These are phyloP conservation scores for Amanita exitialis DNA, from an alignment of 768 basidiomycete species.

Conservation along the genomic window DNA sequence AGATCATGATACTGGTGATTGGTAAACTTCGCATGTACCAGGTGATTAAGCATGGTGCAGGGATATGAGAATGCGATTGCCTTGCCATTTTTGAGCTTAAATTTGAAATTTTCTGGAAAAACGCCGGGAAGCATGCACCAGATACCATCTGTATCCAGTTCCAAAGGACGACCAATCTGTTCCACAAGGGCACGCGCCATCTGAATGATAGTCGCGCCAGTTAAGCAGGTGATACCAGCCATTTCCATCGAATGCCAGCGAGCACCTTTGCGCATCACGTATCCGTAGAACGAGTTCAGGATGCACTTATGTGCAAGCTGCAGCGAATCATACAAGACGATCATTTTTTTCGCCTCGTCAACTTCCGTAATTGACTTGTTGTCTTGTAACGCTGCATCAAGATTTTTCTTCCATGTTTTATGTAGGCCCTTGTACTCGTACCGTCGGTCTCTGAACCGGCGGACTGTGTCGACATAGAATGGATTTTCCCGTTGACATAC, in stretches of 20 bases:
- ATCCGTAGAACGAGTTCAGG: conserved; percentile 99
- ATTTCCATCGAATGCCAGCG: conserved; percentile 99
- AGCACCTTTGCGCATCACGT: conserved; percentile 99
- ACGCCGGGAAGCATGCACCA: conserved; percentile 99
- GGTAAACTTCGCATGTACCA: conserved; percentile 91
- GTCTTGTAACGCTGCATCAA: conserved; percentile 64
- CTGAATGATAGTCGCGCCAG: conserved; percentile 96
- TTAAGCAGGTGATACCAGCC: conserved; percentile 98
- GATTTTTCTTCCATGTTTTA: conserved; percentile 99
- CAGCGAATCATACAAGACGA: conserved; percentile 95
- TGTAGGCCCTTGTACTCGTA: conserved; percentile 98
- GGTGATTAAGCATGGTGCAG: conserved; percentile 98
- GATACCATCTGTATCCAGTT: conserved; percentile 97
- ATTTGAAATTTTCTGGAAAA: conserved; percentile 97
- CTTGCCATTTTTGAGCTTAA: conserved; percentile 84
- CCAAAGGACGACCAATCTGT: conserved; percentile 93
- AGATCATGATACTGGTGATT: conserved; percentile 97
- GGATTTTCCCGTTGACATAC: conserved; percentile 98
- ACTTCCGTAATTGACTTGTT: conserved; percentile 74
- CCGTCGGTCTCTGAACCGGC: conserved; percentile 91
- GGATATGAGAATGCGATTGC: conserved; percentile 88
- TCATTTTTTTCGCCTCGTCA: conserved; percentile 98
- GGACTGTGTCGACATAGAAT: conserved; percentile 98
- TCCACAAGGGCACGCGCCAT: conserved; percentile 97
- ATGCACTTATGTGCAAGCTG: conserved; percentile 99